Base-by-base conservation (phyloP, 139 green algal species). In the Nannochloris sp. region DNA sequence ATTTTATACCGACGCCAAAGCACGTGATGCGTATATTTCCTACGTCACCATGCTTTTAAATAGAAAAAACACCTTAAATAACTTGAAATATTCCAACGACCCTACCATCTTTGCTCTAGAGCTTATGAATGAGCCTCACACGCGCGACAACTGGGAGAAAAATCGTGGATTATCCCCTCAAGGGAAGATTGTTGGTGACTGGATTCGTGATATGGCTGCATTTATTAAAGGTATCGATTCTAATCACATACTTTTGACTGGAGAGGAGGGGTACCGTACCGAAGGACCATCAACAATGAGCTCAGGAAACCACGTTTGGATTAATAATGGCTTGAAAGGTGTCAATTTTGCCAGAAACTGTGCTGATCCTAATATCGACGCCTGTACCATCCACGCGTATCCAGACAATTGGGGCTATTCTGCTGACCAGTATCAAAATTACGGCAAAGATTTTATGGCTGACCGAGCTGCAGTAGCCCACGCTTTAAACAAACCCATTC, bases 21-120 rank as follows among this genome's bases (percentile, higher is more conserved):
- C 61, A 13, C 46, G 55, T 36, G 32, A 45, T 12, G 13, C 12
- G 9, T 79, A 68, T 53, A 54, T 38, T 19, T 19, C 10, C n/a
- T 71, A 57, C 32, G 37, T 71, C 15, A 39, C 5, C 4, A 63
- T 5, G 14, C 27, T 79, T 34, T 29, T 71, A 24, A 54, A 46
- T 19, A 59, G 72, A 23, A 67, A 27, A 24, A 79, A 79, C 54
- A 73, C 51, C 13, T n/a, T 61, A 29, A 79, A 45, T 23, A 33
- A 54, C 8, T 24, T 71, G 15, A 27, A 27, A 15, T 71, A 67
- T 59, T 64, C 60, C 23, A 48, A 78, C 31, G 72, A 79, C 45
- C 72, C 72, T 36, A 77, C 72, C 29, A 71, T 79, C 56, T 42
- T 79, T 34, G 68, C 59, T 6, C 77, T 64, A 57, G 72, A 79